Conservation (phyloP, 2,329 filamentous ascomycete genomes). For the Juglanconis sp. region DNA sequence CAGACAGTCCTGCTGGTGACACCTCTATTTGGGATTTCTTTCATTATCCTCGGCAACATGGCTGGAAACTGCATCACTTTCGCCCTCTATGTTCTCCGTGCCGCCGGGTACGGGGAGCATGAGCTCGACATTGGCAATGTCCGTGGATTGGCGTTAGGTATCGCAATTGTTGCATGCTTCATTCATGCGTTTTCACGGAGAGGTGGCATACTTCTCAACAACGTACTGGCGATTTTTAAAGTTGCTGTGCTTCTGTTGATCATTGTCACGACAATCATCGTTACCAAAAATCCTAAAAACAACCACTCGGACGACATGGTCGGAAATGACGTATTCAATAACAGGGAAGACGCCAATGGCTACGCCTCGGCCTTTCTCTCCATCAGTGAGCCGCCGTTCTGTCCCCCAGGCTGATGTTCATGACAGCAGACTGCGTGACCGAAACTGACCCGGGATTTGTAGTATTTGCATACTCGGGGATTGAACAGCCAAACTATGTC, state of each 20-base stretch:
- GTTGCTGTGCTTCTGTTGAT: conserved; percentile 45
- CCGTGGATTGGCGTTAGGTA: conserved; percentile 45
- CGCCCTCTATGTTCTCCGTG: conserved; percentile 36
- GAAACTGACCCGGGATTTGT: too few species aligned
- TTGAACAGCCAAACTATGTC: conserved; percentile 36
- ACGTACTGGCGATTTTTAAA: conserved; percentile 48
- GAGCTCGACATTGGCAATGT: conserved; percentile 29
- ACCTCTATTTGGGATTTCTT: conserved; percentile 43
- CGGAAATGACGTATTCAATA: conserved; percentile 21
- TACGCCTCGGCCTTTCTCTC: conserved; percentile 40
- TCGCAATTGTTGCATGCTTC: conserved; percentile 41
- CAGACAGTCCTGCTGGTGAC: conserved; percentile 37
- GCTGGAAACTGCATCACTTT: conserved; percentile 47
- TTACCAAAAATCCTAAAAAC: conserved; percentile 24
- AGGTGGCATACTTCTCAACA: conserved; percentile 50
- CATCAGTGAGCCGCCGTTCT: conserved; percentile 24
- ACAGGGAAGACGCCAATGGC: conserved; percentile 25
- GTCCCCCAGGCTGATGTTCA: too few species aligned
- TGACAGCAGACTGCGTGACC: too few species aligned
- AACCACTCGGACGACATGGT: conserved; percentile 27
- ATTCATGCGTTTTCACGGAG: conserved; percentile 46
- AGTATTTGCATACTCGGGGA: conserved; percentile 37
- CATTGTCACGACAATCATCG: conserved; percentile 30
- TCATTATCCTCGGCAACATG: conserved; percentile 46
- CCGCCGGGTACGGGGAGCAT: conserved; percentile 22